Evolutionary conservation across 2,329 filamentous ascomycete genomes (phyloP), one percentile per base, ranked within the genome.

Genomic region (Aureobasidium leucospermi): DNA sequence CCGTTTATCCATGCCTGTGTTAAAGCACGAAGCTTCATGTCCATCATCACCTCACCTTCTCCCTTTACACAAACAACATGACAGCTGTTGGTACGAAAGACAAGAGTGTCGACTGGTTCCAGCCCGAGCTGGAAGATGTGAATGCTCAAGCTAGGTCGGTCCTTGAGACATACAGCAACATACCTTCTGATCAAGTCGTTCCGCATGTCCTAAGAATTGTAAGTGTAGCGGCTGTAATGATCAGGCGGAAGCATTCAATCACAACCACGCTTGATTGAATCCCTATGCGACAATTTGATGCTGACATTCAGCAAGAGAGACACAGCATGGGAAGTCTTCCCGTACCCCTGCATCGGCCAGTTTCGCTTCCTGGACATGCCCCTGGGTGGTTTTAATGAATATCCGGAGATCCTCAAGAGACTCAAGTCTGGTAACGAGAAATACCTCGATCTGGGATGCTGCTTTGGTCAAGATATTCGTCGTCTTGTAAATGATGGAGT

Each of bases 391-490:
- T 63, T 65, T 19, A 56, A 62, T 2, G 47, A 62, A 32, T 72
- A 71, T 39, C 51, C 60, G 11, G 63, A 66, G 34, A 64, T 71
- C 8, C 58, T 72, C 2, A 32, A 61, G 11, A 60, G 63, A 23
- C 48, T 68, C 63, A 61, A 66, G 45, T 61, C 58, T 15, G 59
- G 75, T 46, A 46, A 64, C 4, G 71, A 74, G 53, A 70, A 63
- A 9, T 65, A 75, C 4, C 67, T 76, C 15, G 74, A 76, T 60
- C 61, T 76, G 1, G 74, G 73, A 4, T 75, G 73, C 39, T 74
- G 72, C 61, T 69, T 75, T 31, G 74, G 68, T 0, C 73, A 75
- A 61, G 73, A 76, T 38, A 63, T 76, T 1, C 71, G 74, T 15
- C 70, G 72, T 28, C 63, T 76, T 15, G 67, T 69, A 10, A 58